Base-by-base conservation (phyloP, 148 eudicot species). In the Amaranthus cruentus region DNA sequence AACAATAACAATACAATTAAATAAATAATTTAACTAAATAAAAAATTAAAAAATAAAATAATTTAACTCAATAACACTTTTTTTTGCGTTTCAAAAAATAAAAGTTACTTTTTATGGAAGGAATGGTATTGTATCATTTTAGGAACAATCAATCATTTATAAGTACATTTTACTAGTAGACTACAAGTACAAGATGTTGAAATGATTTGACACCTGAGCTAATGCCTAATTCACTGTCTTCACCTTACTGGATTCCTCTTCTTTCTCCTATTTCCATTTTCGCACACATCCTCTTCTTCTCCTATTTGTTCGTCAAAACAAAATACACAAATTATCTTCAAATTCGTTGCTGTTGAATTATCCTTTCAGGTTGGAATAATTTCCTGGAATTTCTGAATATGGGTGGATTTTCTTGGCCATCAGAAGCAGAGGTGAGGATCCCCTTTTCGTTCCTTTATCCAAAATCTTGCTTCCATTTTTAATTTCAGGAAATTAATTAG, bases 381-480 rank as follows among this genome's bases (percentile, higher is more conserved):
- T 55, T 54, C 55, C 28, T 73, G 12, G 44, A 3, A 47, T 57
- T 81, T 73, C 15, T 14, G 47, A 80, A 73, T 53, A 88, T 88
- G 87, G 87, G 66, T 76, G 88, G 73, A 51, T 60, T 42, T 69
- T 75, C 84, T 71, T 91, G 97, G 93, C 97, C 97, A 51, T 87
- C 84, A 42, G 81, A 87, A 53, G 55, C 82, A 44, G 90, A 91
- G 96, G 97, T 91, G 64, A 71, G 62, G 62, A 73, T 47, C 61
- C 48, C 63, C 12, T 15, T 7, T 68, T 28, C 11, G 47, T 9
- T 57, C 8, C 48, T 58, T 38, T 11, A 43, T 14, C 44, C 6
- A 60, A n/a, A 55, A 21, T 60, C 46, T 10, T 6, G 3, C 13
- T 42, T 63, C n/a, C 15, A n/a, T 59, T 9, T 42, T 0, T 3